phyloP scores from a whole-genome alignment of 139 green algal species.

The Chlamydomonas applanata region DNA sequence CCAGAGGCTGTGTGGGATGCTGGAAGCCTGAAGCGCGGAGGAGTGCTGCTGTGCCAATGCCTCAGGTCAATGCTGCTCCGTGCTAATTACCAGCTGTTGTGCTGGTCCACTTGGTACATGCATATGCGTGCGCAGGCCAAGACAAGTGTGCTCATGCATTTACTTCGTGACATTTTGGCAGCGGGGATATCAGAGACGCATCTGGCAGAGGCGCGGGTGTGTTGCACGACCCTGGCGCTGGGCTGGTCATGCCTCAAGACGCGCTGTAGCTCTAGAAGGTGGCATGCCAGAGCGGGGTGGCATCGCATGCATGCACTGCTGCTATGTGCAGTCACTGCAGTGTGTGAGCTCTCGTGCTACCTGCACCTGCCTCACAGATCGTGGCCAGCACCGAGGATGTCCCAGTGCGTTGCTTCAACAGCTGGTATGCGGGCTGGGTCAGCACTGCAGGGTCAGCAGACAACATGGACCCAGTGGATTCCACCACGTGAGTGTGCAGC shows the following conservation, averaged over 20 bases:
- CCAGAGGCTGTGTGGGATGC: not conserved
- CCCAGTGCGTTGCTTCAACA: slow-evolving; percentile 27
- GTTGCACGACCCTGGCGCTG: too few species aligned
- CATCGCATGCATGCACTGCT: not conserved
- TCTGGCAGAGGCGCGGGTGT: slow-evolving; percentile 15
- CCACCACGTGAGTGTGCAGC: slow-evolving; percentile 33
- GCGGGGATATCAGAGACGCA: not conserved
- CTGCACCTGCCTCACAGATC: too few species aligned
- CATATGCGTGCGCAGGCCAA: slow-evolving; percentile 20
- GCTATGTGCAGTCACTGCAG: too few species aligned
- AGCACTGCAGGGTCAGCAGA: slow-evolving; percentile 22
- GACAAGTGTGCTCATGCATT: slow-evolving; percentile 23
- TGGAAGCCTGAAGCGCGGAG: not conserved
- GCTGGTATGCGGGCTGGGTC: slow-evolving; percentile 37
- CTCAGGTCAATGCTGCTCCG: too few species aligned
- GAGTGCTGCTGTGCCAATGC: not conserved
- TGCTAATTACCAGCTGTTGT: too few species aligned
- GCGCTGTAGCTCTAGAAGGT: too few species aligned
- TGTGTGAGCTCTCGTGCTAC: too few species aligned
- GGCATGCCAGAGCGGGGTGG: not conserved
- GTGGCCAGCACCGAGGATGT: slow-evolving; percentile 48
- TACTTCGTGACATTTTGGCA: slow-evolving; percentile 20
- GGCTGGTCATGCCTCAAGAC: too few species aligned
- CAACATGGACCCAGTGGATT: slow-evolving; percentile 37
- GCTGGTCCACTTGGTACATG: not conserved